These are phyloP conservation scores for Magnaporthiopsis rhizophila DNA, from an alignment of 2,329 filamentous ascomycete species.

Conservation along the genomic window DNA sequence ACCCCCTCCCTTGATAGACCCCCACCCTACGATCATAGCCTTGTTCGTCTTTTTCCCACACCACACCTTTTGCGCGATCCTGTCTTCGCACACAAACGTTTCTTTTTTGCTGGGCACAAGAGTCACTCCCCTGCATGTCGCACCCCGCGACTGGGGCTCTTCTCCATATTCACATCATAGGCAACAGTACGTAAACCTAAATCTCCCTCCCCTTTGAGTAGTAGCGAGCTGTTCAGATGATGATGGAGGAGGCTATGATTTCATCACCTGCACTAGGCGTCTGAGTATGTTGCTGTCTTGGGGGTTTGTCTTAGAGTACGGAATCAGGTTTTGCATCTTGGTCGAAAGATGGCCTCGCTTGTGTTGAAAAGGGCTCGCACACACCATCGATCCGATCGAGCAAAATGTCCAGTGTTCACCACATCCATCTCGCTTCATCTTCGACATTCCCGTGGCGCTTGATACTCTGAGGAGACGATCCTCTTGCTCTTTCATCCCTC, in stretches of 20 bases:
- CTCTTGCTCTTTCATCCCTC: neutral
- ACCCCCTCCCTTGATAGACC: neutral
- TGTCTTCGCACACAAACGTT: neutral
- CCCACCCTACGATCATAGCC: neutral
- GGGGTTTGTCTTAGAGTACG: neutral
- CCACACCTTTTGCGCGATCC: neutral
- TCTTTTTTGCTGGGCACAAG: neutral
- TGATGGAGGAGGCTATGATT: constrained; percentile 9
- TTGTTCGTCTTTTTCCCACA: neutral
- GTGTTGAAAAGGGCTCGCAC: neutral
- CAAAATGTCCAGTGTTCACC: neutral
- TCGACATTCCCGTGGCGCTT: neutral
- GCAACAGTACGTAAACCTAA: neutral
- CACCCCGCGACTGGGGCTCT: neutral
- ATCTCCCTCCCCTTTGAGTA: neutral
- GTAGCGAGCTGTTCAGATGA: neutral
- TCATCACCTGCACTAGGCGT: constrained; percentile 6
- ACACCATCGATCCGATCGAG: neutral
- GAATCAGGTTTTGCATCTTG: constrained; percentile 10
- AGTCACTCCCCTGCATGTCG: neutral
- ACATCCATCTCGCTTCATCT: neutral
- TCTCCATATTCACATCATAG: constrained; percentile 6
- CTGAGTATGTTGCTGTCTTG: neutral
- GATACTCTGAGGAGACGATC: neutral
- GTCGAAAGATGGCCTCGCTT: neutral